Base-by-base conservation (phyloP, 495 filamentous ascomycete genomes). In the Xylaria venustula region DNA sequence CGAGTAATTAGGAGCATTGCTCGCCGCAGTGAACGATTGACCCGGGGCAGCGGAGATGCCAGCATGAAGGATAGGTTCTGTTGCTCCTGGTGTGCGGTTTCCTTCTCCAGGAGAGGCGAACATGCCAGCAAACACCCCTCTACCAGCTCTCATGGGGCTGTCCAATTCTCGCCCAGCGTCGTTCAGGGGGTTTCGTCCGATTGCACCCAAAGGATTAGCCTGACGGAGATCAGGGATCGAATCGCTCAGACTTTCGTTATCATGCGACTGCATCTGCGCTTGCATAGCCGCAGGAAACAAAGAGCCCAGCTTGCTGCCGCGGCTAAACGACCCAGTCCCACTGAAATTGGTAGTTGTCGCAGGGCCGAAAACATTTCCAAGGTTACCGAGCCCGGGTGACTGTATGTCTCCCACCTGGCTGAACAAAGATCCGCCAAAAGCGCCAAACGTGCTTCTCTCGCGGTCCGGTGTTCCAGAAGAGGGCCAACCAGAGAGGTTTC, bases 251-350 rank as follows among this genome's bases (percentile, higher is more conserved):
- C 56, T 77, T 8, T 86, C 82, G 34, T 73, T 74, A 6, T 85
- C 82, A 46, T 88, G 82, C 6, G 85, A 81, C 41, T 88, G 81
- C 81, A 91, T 89, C 68, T 93, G 90, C n/a, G 92, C 91, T 71
- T 94, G 90, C 88, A 95, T 93, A 2, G 88, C 86, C 8, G 81
- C 69, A 14, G 93, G 92, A 68, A 98, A 97, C 40, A 98, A 80
- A 2, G 91, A 92, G 0, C 88, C 89, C 53, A 98, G 76, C 72
- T 91, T 95, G 74, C 90, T 93, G 0, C 85, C 86, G 54, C 93
- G 85, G 30, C 87, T 86, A 40, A 87, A 78, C 32, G 84, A 84
- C 60, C 85, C 85, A 30, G 87, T 73, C 1, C 81, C 86, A 49
- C 81, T 71, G 14, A 78, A 70, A 19, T 78, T 74, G 3, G 76